phyloP scores from a whole-genome alignment of 2,329 filamentous ascomycete genomes.

The Scedosporium boydii region DNA sequence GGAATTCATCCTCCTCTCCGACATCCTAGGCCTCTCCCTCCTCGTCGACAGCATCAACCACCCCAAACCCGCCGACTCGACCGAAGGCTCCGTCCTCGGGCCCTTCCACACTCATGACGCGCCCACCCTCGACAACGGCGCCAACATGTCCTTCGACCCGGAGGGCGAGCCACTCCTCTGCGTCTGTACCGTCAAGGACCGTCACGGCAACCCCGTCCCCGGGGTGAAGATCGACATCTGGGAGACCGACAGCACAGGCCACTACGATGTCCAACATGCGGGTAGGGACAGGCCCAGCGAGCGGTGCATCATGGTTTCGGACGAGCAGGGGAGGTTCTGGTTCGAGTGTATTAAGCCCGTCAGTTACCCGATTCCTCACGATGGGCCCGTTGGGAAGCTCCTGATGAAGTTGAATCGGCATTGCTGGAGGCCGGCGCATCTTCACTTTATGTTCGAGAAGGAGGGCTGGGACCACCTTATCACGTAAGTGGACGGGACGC shows the following conservation, averaged over 20 bases:
- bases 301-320: slow-evolving; percentile 18
- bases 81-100: slow-evolving; percentile 69
- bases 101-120: slow-evolving; percentile 75
- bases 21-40: slow-evolving; percentile 64
- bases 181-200: slow-evolving; percentile 56
- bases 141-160: slow-evolving; percentile 52
- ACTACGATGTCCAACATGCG: slow-evolving; percentile 67
- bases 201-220: slow-evolving; percentile 45
- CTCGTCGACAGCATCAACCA: slow-evolving; percentile 70
- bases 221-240: slow-evolving; percentile 65
- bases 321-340: slow-evolving; percentile 48
- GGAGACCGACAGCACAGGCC: slow-evolving; percentile 67
- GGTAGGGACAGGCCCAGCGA: slow-evolving; percentile 34
- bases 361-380: slow-evolving; percentile 74
- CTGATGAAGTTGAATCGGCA: slow-evolving; percentile 60
- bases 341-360: slow-evolving; percentile 80
- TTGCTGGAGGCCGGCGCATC: slow-evolving; percentile 65
- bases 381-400: slow-evolving; percentile 72
- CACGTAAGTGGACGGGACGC: slow-evolving; percentile 53
- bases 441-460: slow-evolving; percentile 88
- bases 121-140: slow-evolving; percentile 38
- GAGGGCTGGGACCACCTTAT: slow-evolving; percentile 69
- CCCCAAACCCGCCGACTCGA: slow-evolving; percentile 57
- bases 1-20: slow-evolving; percentile 70
- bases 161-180: slow-evolving; percentile 58